These are phyloP conservation scores for Protomyces macrosporus DNA, from an alignment of 1,139 yeast genomes.

Conservation along the genomic window DNA sequence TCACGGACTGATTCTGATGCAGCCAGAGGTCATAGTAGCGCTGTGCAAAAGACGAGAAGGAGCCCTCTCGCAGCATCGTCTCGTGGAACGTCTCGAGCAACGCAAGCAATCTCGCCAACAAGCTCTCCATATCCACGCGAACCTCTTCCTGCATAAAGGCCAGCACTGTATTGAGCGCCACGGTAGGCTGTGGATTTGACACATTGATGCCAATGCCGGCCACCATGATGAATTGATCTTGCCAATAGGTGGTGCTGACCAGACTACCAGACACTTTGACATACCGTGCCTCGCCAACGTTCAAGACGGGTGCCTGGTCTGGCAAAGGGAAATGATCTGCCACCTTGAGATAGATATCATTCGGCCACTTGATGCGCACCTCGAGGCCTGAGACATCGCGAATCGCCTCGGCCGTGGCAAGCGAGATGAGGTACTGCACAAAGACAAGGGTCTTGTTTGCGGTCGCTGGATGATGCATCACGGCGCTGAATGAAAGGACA, in stretches of 20 bases:
- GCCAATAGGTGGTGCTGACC: slow-evolving; percentile 62
- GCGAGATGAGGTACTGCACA: slow-evolving; percentile 75
- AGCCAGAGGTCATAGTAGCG: slow-evolving; percentile 81
- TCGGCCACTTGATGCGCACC: slow-evolving; percentile 90
- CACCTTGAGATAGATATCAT: slow-evolving; percentile 79
- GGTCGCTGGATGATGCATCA: slow-evolving; percentile 47
- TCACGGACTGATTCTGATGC: slow-evolving; percentile 50
- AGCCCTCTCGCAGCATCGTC: slow-evolving; percentile 53
- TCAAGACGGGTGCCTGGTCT: slow-evolving; percentile 32
- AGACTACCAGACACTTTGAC: slow-evolving; percentile 80
- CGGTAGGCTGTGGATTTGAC: slow-evolving; percentile 82
- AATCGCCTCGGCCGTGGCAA: slow-evolving; percentile 79
- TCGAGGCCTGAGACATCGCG: slow-evolving; percentile 68
- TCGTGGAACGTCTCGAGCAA: slow-evolving; percentile 61
- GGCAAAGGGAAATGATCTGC: slow-evolving; percentile 42
- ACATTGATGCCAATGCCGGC: slow-evolving; percentile 88
- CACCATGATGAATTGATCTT: slow-evolving; percentile 52
- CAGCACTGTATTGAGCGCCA: slow-evolving; percentile 71
- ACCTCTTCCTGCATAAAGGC: neutral
- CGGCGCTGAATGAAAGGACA: slow-evolving; percentile 73
- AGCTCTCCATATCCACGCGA: slow-evolving; percentile 50
- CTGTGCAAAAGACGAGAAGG: slow-evolving; percentile 64
- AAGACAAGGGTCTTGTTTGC: slow-evolving; percentile 57
- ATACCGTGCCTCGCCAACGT: slow-evolving; percentile 26
- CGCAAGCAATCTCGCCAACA: slow-evolving; percentile 52